Evolutionary conservation across 257 asterid species (phyloP).

Genomic region (Jasminum sambac): DNA sequence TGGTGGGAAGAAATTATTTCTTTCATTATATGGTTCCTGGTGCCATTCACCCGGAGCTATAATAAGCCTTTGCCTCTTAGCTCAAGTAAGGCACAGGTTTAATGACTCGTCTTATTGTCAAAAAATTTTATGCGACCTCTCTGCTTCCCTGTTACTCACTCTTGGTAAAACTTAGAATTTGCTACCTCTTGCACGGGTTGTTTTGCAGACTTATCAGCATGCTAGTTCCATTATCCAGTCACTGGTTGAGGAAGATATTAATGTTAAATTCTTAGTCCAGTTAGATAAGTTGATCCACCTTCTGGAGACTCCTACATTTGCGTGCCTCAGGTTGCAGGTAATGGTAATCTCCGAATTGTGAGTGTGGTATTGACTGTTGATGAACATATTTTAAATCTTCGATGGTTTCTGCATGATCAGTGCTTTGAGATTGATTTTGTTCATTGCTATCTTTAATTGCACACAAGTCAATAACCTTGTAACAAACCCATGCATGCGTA

Average conservation of each 20-base stretch:
- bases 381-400: background rate
- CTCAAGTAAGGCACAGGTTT: slow-evolving; percentile 64
- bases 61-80: slow-evolving; percentile 91
- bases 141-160: background rate
- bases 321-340: slow-evolving; percentile 96
- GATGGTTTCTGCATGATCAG: background rate
- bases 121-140: background rate
- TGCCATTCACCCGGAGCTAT: slow-evolving; percentile 98
- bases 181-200: slow-evolving; percentile 24
- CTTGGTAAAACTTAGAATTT: slow-evolving; percentile 18
- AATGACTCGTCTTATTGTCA: slow-evolving; percentile 15
- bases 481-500: background rate
- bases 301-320: slow-evolving; percentile 94
- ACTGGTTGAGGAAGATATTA: slow-evolving; percentile 90
- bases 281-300: slow-evolving; percentile 95
- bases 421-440: background rate
- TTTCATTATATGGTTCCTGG: slow-evolving; percentile 92
- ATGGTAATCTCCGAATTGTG: background rate
- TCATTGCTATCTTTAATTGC: background rate
- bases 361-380: background rate
- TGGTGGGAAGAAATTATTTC: slow-evolving; percentile 77
- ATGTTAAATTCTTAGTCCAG: slow-evolving; percentile 90
- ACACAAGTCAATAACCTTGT: background rate
- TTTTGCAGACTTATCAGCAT: slow-evolving; percentile 79
- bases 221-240: slow-evolving; percentile 91